A percentile compares a stretch with the other conserved stretches of the same genome.
These are phyloP conservation scores for Colletotrichum caudatum DNA, from an alignment of 2,329 filamentous ascomycete species.

Conservation along the genomic window DNA sequence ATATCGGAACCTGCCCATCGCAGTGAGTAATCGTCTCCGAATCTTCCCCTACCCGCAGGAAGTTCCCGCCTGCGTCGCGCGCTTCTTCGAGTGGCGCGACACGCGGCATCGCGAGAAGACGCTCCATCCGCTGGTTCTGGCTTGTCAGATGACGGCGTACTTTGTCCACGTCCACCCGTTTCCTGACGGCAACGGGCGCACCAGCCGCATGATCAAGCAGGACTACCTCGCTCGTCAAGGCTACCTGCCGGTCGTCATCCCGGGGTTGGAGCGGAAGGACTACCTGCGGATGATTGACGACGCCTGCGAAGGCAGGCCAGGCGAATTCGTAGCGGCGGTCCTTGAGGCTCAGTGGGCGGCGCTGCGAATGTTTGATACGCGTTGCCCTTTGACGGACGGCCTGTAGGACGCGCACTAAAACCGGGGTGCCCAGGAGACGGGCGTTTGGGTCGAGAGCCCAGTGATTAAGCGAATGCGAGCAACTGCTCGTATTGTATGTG, in stretches of 20 bases:
- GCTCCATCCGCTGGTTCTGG: conserved; percentile 44
- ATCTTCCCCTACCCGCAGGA: conserved; percentile 45
- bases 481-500: too few relatives aligned
- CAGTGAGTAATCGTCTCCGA: conserved; percentile 42
- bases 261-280: conserved; percentile 37
- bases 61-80: conserved; percentile 38
- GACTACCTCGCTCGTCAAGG: conserved; percentile 45
- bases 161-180: conserved; percentile 44
- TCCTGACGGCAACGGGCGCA: conserved; percentile 44
- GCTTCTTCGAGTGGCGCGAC: conserved; percentile 42
- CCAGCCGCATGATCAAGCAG: conserved; percentile 44
- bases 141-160: conserved; percentile 43
- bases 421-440: conserved; percentile 4
- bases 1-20: conserved; percentile 43
- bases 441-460: neutral
- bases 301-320: conserved; percentile 41
- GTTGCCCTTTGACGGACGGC: neutral
- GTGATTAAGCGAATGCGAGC: conserved; percentile 17
- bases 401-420: neutral
- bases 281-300: conserved; percentile 44
- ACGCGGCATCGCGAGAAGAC: conserved; percentile 31
- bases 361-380: conserved; percentile 27
- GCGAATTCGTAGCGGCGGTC: conserved; percentile 34
- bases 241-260: conserved; percentile 42
- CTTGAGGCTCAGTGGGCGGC: conserved; percentile 36